Evolutionary conservation across 805 yeast species (phyloP).

Genomic region (Starmerella sirachaensis): DNA sequence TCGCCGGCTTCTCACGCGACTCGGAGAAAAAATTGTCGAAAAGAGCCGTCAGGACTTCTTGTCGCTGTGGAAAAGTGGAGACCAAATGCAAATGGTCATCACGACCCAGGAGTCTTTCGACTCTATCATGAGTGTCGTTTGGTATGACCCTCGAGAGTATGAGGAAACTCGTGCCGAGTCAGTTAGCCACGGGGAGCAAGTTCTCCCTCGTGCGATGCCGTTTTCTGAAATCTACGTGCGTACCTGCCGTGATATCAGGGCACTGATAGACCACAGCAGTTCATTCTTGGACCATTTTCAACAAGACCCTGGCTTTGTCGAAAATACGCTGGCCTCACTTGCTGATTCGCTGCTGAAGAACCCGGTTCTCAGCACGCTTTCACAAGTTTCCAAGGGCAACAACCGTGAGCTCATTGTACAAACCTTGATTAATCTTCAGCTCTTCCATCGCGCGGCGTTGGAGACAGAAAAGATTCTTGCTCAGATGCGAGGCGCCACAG

Average conservation of each 20-base stretch:
- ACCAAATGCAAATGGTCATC: conserved; percentile 75
- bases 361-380: conserved; percentile 53
- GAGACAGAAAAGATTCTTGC: conserved; percentile 43
- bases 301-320: conserved; percentile 47
- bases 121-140: conserved; percentile 50
- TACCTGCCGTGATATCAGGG: conserved; percentile 63
- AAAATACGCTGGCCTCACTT: conserved; percentile 45
- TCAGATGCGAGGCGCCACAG: conserved; percentile 27
- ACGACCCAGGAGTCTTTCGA: conserved; percentile 48
- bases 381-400: conserved; percentile 49
- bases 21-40: conserved; percentile 42
- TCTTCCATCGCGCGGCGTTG: conserved; percentile 61
- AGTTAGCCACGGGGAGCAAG: conserved; percentile 23
- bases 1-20: conserved; percentile 46
- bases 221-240: conserved; percentile 82
- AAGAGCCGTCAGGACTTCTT: conserved; percentile 52
- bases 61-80: conserved; percentile 59
- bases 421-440: conserved; percentile 76
- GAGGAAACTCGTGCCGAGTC: conserved; percentile 24
- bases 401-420: conserved; percentile 87
- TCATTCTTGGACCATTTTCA: conserved; percentile 53
- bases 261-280: conserved; percentile 51
- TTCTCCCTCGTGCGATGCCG: conserved; percentile 63
- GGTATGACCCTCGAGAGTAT: conserved; percentile 47
- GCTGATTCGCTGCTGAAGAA: conserved; percentile 59